These are phyloP conservation scores for Eucalyptus marginata DNA, from an alignment of 345 rosid species.

Conservation along the genomic window DNA sequence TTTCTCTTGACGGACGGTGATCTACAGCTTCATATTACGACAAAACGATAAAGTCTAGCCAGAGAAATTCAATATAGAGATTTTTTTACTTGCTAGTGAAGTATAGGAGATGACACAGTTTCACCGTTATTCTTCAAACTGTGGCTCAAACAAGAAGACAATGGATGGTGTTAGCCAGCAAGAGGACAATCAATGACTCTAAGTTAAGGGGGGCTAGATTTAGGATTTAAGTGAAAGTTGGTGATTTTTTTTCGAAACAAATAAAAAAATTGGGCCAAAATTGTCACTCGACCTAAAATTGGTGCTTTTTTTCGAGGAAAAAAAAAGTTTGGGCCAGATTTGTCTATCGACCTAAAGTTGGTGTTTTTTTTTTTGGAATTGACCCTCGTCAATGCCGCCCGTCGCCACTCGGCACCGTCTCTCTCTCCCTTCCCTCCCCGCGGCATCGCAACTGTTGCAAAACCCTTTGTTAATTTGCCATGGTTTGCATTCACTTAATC, in stretches of 20 bases:
- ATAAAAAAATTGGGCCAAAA: fast-evolving
- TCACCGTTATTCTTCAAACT: fast-evolving
- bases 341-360: too few relatives aligned
- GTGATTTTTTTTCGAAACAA: too few relatives aligned
- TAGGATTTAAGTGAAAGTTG: too few relatives aligned
- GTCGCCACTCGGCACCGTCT: background rate
- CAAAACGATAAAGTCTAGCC: too few relatives aligned
- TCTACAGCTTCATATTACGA: fast-evolving
- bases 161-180: too few relatives aligned
- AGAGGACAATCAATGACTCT: too few relatives aligned
- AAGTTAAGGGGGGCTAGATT: fast-evolving
- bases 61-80: fast-evolving
- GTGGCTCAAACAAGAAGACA: too few relatives aligned
- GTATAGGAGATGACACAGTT: fast-evolving
- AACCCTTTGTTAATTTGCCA: background rate
- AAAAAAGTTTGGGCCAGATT: fast-evolving
- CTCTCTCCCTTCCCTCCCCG: background rate
- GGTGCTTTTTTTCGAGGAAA: fast-evolving
- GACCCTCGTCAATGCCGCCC: background rate
- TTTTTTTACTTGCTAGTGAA: too few relatives aligned
- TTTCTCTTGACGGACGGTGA: fast-evolving
- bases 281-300: too few relatives aligned
- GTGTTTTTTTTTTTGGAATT: too few relatives aligned
- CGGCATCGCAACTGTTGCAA: background rate
- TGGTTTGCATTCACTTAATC: background rate